Evolutionary conservation across 2,329 filamentous ascomycete species (phyloP).

Genomic region (Ophiocordyceps camponoti-floridani): DNA sequence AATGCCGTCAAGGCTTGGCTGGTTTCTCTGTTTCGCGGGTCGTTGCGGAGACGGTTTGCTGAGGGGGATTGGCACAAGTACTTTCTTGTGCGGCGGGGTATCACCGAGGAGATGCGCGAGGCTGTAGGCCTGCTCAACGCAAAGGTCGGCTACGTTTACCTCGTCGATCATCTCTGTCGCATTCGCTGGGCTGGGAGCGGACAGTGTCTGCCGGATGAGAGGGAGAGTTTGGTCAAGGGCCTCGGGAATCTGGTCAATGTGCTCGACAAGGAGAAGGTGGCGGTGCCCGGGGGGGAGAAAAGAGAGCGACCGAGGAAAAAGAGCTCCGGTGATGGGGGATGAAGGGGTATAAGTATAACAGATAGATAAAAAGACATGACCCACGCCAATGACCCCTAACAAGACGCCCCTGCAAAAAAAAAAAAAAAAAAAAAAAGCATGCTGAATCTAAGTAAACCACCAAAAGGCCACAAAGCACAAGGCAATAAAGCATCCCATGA

Average conservation of each 20-base stretch:
- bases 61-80: conserved; percentile 40
- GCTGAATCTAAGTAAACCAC: conserved; percentile 49
- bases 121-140: conserved; percentile 60
- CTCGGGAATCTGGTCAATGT: neutral
- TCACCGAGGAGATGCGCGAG: conserved; percentile 44
- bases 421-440: neutral
- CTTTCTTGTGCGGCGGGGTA: conserved; percentile 39
- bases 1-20: conserved; percentile 50
- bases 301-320: neutral
- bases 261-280: neutral
- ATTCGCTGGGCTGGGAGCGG: conserved; percentile 91
- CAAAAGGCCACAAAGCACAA: conserved; percentile 79
- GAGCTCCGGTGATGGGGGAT: no score
- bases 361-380: neutral
- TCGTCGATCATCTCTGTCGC: conserved; percentile 72
- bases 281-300: neutral
- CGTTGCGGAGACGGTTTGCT: conserved; percentile 29
- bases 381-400: conserved; percentile 14
- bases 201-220: conserved; percentile 45
- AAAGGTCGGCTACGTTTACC: conserved; percentile 86
- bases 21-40: conserved; percentile 35
- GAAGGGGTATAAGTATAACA: neutral
- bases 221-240: conserved; percentile 31
- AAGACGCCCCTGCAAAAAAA: conserved; percentile 12
- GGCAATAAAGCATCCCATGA: conserved; percentile 79